Conservation (phyloP, 352 stramenopile genomes). For the Phytophthora palmivora region DNA sequence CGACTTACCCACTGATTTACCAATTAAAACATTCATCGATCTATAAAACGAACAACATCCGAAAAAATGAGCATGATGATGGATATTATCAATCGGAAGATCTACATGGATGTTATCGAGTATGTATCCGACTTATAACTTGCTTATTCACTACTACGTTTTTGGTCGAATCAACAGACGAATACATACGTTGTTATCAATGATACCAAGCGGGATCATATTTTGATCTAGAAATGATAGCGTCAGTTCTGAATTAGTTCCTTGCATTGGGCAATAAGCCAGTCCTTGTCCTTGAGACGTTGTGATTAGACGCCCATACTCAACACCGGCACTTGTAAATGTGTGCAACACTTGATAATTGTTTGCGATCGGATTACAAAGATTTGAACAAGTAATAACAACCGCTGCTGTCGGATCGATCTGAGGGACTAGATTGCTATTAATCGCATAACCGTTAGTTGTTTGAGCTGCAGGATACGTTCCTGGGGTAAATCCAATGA, state of each 20-base stretch:
- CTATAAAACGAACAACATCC: constrained; percentile 18
- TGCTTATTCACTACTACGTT: too few relatives aligned
- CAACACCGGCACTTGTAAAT: constrained; percentile 25
- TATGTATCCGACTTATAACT: constrained; percentile 26
- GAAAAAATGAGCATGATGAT: constrained; percentile 29
- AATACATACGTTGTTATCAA: constrained; percentile 31
- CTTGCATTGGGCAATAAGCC: too few relatives aligned
- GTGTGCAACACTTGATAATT: constrained; percentile 32
- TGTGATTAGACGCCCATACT: too few relatives aligned
- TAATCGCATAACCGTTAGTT: constrained; percentile 18
- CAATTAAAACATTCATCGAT: constrained; percentile 27
- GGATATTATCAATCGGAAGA: constrained; percentile 29
- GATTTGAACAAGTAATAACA: constrained; percentile 19
- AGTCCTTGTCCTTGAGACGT: too few relatives aligned
- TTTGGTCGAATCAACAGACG: constrained; percentile 25
- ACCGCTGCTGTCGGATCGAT: constrained; percentile 18
- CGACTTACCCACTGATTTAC: constrained; percentile 18
- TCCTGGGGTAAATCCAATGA: constrained; percentile 12
- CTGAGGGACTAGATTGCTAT: constrained; percentile 23
- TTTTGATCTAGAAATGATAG: too few relatives aligned
- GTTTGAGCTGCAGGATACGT: constrained; percentile 10
- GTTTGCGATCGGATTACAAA: constrained; percentile 31
- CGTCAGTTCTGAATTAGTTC: too few relatives aligned
- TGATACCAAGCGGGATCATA: too few relatives aligned
- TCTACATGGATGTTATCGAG: constrained; percentile 24